Conservation (phyloP, 371 early-diverging fungal species). For the Homolaphlyctis polyrhiza region DNA sequence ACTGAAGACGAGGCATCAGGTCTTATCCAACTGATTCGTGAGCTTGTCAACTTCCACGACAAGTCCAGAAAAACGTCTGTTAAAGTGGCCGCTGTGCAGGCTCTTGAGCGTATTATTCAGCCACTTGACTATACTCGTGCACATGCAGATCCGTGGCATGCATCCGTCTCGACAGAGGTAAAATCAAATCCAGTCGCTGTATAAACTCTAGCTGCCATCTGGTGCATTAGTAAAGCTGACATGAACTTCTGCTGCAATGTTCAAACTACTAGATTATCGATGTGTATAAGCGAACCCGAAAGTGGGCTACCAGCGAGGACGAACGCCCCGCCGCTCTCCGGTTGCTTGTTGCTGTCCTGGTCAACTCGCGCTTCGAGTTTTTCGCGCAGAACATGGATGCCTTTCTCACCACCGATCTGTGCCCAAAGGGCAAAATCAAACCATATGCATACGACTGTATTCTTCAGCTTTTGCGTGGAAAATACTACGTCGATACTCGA, state of each 20-base stretch:
- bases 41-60: conserved; percentile 23
- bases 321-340: conserved; percentile 24
- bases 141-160: background rate
- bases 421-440: conserved; percentile 23
- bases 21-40: conserved; percentile 20
- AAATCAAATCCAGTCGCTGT: too few species aligned
- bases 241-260: background rate
- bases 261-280: conserved; percentile 25
- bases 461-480: conserved; percentile 36
- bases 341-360: conserved; percentile 30
- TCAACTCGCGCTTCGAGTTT: conserved; percentile 30
- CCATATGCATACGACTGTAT: conserved; percentile 30
- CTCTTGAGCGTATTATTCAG: conserved; percentile 36
- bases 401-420: conserved; percentile 24
- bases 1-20: conserved; percentile 22
- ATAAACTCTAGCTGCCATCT: background rate
- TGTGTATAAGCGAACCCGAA: conserved; percentile 27
- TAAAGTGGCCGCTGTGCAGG: conserved; percentile 31
- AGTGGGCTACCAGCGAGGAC: conserved; percentile 35
- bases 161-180: conserved; percentile 8
- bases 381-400: conserved; percentile 27
- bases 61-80: conserved; percentile 25
- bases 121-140: conserved; percentile 27
- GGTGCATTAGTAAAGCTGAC: too few species aligned
- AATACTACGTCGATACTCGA: conserved; percentile 31